Percentiles rank a stretch among this genome's conserved stretches.
Conservation (phyloP, 495 filamentous ascomycete genomes). For the Aspergillus nanangensis region DNA sequence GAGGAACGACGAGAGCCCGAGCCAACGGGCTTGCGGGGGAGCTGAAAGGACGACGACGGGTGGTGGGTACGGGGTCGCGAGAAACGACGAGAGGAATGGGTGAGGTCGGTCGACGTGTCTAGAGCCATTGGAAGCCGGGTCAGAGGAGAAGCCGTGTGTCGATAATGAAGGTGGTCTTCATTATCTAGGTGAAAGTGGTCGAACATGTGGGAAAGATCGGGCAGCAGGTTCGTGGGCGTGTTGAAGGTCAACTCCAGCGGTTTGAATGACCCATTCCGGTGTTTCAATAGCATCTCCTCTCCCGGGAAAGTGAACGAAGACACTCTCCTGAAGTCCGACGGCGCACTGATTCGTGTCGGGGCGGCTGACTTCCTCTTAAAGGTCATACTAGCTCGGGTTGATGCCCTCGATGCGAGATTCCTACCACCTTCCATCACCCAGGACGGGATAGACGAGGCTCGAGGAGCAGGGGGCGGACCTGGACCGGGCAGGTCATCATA, state of each 20-base stretch:
- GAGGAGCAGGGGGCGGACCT: slow-evolving; percentile 17
- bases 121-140: slow-evolving; percentile 23
- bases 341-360: slow-evolving; percentile 42
- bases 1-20: slow-evolving; percentile 30
- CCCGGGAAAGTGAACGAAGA: slow-evolving; percentile 30
- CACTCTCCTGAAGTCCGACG: slow-evolving; percentile 50
- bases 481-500: slow-evolving; percentile 38
- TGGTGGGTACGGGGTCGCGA: slow-evolving; percentile 20
- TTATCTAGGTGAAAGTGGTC: slow-evolving; percentile 26
- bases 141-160: slow-evolving; percentile 9
- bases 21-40: slow-evolving; percentile 40
- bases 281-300: slow-evolving; percentile 11
- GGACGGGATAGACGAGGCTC: slow-evolving; percentile 29
- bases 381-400: slow-evolving; percentile 48
- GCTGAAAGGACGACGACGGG: slow-evolving; percentile 25
- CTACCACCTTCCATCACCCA: slow-evolving; percentile 38
- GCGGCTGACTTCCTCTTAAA: slow-evolving; percentile 40
- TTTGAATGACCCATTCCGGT: slow-evolving; percentile 47
- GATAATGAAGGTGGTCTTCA: slow-evolving; percentile 12
- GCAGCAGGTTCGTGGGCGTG: slow-evolving; percentile 59
- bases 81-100: slow-evolving; percentile 3
- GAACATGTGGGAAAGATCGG: slow-evolving; percentile 45
- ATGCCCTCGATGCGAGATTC: slow-evolving; percentile 42
- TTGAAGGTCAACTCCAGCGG: slow-evolving; percentile 77
- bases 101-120: background rate